Evolutionary conservation across 164 flowering plant species (phyloP).

Genomic region (Taxillus chinensis): DNA sequence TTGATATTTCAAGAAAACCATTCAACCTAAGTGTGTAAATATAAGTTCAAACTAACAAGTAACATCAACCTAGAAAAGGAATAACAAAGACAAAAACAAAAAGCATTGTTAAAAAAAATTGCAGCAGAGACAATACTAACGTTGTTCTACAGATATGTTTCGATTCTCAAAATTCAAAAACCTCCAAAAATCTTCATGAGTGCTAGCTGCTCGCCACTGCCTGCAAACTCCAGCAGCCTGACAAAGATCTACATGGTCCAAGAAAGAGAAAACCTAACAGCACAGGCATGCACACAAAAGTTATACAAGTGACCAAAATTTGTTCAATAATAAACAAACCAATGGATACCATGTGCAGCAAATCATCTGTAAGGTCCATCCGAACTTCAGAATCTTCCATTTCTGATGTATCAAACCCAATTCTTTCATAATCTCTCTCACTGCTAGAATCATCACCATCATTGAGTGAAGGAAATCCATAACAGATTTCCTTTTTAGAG

Average conservation of each 20-base stretch:
- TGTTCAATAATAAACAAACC: not conserved
- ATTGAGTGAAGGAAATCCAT: conserved; percentile 14
- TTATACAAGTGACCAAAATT: not conserved
- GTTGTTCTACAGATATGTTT: conserved; percentile 52
- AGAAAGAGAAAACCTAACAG: conserved; percentile 84
- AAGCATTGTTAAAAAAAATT: too few species aligned
- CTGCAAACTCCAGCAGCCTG: conserved; percentile 82
- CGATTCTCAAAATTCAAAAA: conserved; percentile 69
- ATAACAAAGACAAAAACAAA: too few species aligned
- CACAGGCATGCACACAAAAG: not conserved
- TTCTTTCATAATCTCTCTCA: conserved; percentile 23
- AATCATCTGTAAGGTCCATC: conserved; percentile 94
- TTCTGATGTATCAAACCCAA: conserved; percentile 17
- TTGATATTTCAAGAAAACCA: too few species aligned
- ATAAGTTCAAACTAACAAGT: too few species aligned
- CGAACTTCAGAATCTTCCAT: conserved; percentile 48
- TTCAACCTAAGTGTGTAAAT: too few species aligned
- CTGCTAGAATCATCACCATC: conserved; percentile 19
- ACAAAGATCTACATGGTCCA: conserved; percentile 71
- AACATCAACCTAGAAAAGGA: too few species aligned
- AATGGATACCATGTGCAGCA: conserved; percentile 76
- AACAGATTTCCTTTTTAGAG: conserved; percentile 24
- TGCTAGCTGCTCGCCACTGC: conserved; percentile 92
- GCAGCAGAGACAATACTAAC: conserved; percentile 33
- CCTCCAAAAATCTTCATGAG: conserved; percentile 97